Evolutionary conservation across 495 filamentous ascomycete species (phyloP).

Genomic region (Corynascus novoguineensis): DNA sequence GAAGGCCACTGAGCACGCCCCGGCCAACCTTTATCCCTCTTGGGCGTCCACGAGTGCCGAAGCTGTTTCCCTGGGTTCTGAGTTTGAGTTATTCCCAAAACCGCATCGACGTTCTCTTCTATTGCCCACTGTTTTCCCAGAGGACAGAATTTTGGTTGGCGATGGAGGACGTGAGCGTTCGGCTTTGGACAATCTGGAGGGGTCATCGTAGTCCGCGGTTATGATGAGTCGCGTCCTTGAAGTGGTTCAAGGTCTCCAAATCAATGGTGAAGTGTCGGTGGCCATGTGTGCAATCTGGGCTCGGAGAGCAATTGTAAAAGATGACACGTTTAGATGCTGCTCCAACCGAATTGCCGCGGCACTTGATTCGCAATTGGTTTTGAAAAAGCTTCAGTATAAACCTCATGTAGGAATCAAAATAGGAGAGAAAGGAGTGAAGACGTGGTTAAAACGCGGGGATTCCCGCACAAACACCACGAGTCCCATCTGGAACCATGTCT

Average conservation of each 20-base stretch:
- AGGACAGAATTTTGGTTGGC: background rate
- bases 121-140: background rate
- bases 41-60: too few relatives aligned
- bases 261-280: background rate
- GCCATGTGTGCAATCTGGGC: background rate
- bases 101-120: background rate
- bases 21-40: too few relatives aligned
- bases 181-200: background rate
- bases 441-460: constrained; percentile 8
- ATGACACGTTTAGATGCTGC: too few relatives aligned
- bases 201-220: background rate
- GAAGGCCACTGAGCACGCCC: too few relatives aligned
- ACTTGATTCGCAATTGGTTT: too few relatives aligned
- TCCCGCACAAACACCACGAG: background rate
- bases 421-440: background rate
- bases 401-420: background rate
- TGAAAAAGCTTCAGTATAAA: background rate
- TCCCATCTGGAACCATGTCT: background rate
- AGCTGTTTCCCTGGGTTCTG: background rate
- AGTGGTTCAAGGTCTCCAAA: background rate
- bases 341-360: too few relatives aligned
- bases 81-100: background rate
- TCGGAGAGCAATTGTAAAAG: background rate
- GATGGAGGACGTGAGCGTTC: background rate
- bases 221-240: background rate